phyloP scores from a whole-genome alignment of 140 eudicot genomes.

The Anethum foeniculum region DNA sequence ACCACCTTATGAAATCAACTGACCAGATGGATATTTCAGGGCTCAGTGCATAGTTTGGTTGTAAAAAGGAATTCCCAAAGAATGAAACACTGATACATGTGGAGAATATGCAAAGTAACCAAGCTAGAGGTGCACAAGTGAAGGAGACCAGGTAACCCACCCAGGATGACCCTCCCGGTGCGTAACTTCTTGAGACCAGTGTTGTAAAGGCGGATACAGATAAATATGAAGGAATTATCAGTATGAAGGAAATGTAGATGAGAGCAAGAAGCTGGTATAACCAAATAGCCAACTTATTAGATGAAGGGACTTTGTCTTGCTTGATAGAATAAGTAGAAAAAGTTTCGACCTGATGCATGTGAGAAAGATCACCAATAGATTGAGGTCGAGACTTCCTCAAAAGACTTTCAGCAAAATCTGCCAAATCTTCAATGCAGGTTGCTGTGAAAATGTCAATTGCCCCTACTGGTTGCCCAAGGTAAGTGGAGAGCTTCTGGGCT shows the following conservation, averaged over 20 bases:
- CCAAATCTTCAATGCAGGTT: conserved; percentile 43
- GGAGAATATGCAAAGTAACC: conserved; percentile 34
- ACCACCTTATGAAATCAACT: conserved; percentile 45
- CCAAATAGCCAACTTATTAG: conserved; percentile 30
- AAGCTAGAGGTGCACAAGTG: conserved; percentile 37
- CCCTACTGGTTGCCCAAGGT: conserved; percentile 38
- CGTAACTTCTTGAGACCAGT: conserved; percentile 6
- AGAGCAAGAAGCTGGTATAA: conserved; percentile 30
- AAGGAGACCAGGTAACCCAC: conserved; percentile 27
- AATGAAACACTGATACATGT: conserved; percentile 28
- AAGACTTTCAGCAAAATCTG: conserved; percentile 39
- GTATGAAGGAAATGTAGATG: conserved; percentile 21
- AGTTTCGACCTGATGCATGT: conserved; percentile 10
- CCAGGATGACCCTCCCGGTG: conserved; percentile 7
- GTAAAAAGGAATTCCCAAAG: conserved; percentile 52
- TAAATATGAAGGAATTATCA: conserved; percentile 28
- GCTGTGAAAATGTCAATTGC: conserved; percentile 52
- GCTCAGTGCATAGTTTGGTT: conserved; percentile 45
- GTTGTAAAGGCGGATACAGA: conserved; percentile 31
- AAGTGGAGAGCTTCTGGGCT: conserved; percentile 44
- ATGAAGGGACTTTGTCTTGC: conserved; percentile 12
- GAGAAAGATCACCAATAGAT: not conserved
- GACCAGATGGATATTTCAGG: conserved; percentile 51
- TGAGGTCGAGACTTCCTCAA: conserved; percentile 22
- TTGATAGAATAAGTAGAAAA: conserved; percentile 1